A percentile compares a stretch with the other conserved stretches of the same genome.
Evolutionary conservation across 768 basidiomycete genomes (phyloP).

Genomic region (Leccinellum albellum): DNA sequence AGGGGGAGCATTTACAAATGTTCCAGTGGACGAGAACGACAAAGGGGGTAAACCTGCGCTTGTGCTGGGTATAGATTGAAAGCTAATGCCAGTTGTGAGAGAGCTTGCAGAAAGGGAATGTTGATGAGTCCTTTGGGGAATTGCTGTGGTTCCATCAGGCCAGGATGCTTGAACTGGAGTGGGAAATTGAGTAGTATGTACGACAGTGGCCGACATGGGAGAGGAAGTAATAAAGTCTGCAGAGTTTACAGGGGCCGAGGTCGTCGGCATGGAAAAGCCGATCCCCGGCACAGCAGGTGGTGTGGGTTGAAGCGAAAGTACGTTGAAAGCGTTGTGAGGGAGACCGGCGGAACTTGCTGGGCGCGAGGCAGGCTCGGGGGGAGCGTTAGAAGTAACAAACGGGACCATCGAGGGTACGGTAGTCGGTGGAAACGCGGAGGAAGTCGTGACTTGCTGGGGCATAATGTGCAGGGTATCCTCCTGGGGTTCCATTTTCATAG

Average conservation of each 20-base stretch:
- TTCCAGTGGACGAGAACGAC: slow-evolving; percentile 29
- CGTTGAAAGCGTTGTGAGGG: slow-evolving; percentile 19
- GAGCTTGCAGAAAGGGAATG: slow-evolving; percentile 30
- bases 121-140: slow-evolving; percentile 30
- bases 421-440: slow-evolving; percentile 25
- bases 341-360: slow-evolving; percentile 33
- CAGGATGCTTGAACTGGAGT: slow-evolving; percentile 27
- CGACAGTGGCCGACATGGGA: slow-evolving; percentile 17
- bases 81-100: slow-evolving; percentile 23
- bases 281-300: slow-evolving; percentile 16
- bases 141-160: slow-evolving; percentile 26
- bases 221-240: slow-evolving; percentile 24
- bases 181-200: slow-evolving; percentile 19
- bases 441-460: slow-evolving; percentile 16
- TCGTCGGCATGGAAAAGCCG: slow-evolving; percentile 17
- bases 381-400: slow-evolving; percentile 25
- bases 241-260: slow-evolving; percentile 19
- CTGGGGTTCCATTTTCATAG: slow-evolving; percentile 46
- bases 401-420: slow-evolving; percentile 24
- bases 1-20: slow-evolving; percentile 28
- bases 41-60: slow-evolving; percentile 28
- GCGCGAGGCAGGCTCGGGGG: slow-evolving; percentile 29
- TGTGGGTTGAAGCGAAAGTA: slow-evolving; percentile 20
- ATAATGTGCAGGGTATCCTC: slow-evolving; percentile 37
- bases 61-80: slow-evolving; percentile 33